Base-by-base conservation (phyloP, 1,284 basidiomycete species). In the Ceratobasidium papillatum region DNA sequence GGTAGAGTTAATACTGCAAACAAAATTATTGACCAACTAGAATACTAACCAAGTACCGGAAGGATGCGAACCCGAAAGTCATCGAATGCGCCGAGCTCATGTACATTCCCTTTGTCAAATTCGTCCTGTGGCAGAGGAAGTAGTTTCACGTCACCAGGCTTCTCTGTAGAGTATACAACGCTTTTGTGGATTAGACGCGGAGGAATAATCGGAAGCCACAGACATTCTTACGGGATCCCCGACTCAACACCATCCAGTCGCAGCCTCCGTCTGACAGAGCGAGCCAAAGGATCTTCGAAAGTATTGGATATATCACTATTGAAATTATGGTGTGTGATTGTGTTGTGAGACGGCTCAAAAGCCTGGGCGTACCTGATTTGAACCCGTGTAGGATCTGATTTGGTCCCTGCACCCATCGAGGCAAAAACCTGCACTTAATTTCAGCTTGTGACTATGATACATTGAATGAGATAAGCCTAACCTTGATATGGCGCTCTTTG, bases 371-470 rank as follows among this genome's bases (percentile, higher is more conserved):
- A 84, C 83, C 84, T 85, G 75, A 99, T 98, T 82, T 99, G 97
- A 32, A 99, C 89, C 38, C 96, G 88, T 3, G 96, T 98, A 0
- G 98, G 96, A 81, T 99, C 98, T 76, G 88, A 88, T 84, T 99
- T 99, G 7, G 96, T 94, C n/a, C 96, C 93, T 0, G 97, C 95
- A 52, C 98, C 98, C 95, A 99, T 98, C 22, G 95, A 95, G 0
- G 96, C 94, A 82, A 99, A 98, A 22, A 98, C 92, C 91, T 92
- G 76, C 1, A 68, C n/a, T 22, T 9, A 59, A 12, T 58, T 65
- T 62, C 43, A 74, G 19, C 22, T 7, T 68, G 38, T 12, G 41
- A 22, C 32, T 1, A 19, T 27, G 38, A 22, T 9, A 19, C 41
- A 25, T 25, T 11, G 8, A 30, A 17, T 47, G 3, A 4, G 19